Evolutionary conservation across 805 yeast genomes (phyloP).

Genomic region (Sugiyamaella boreocaroliniensis): DNA sequence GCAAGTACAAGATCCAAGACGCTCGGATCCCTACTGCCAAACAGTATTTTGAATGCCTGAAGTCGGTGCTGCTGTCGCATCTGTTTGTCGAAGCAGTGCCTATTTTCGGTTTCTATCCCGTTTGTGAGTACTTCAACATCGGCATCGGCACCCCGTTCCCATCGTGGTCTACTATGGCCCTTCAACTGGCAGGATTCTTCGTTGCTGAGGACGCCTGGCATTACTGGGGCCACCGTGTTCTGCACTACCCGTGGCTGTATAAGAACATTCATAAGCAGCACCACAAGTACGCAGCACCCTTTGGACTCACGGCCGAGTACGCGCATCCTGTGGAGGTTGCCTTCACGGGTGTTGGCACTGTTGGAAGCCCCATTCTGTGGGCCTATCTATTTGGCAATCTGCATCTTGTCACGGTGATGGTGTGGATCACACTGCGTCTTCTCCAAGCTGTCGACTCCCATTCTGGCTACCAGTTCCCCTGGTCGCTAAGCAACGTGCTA

Average conservation of each 20-base stretch:
- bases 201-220: conserved; percentile 93
- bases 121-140: conserved; percentile 76
- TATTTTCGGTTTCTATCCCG: conserved; percentile 94
- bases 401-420: conserved; percentile 78
- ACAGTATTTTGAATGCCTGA: conserved; percentile 91
- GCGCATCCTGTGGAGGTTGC: conserved; percentile 95
- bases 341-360: conserved; percentile 89
- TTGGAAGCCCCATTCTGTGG: conserved; percentile 85
- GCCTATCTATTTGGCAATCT: conserved; percentile 66
- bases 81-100: conserved; percentile 91
- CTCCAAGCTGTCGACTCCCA: conserved; percentile 97
- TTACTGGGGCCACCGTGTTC: conserved; percentile 86
- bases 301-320: conserved; percentile 94
- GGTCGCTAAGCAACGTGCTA: conserved; percentile 84
- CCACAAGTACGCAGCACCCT: conserved; percentile 96
- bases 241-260: conserved; percentile 78
- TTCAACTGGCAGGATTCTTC: conserved; percentile 72
- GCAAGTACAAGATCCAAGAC: conserved; percentile 83
- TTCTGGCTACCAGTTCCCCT: conserved; percentile 97
- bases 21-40: conserved; percentile 67
- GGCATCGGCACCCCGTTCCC: conserved; percentile 82
- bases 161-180: conserved; percentile 43
- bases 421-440: conserved; percentile 83
- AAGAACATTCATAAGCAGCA: conserved; percentile 94
- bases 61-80: conserved; percentile 77